A percentile compares a stretch with the other conserved stretches of the same genome.
These are phyloP conservation scores for Wallacemonas collosoma DNA, from an alignment of 208 protist genomes.

Conservation along the genomic window DNA sequence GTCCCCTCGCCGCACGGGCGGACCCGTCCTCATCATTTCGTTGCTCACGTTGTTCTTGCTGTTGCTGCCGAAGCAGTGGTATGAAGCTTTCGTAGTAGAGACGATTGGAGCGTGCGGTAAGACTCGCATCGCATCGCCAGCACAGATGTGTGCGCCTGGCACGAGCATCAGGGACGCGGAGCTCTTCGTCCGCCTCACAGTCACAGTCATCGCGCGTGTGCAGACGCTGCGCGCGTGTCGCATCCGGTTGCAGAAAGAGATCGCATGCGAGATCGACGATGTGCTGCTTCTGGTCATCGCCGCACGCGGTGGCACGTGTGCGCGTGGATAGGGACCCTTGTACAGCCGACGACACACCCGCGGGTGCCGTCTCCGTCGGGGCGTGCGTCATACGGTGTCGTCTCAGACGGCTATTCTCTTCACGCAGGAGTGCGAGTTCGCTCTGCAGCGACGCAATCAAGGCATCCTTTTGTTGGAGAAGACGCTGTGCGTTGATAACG, in stretches of 20 bases:
- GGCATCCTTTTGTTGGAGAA: conserved; percentile 3
- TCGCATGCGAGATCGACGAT: background rate
- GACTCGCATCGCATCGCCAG: conserved; percentile 11
- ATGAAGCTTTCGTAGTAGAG: background rate
- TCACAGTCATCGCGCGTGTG: too few species aligned
- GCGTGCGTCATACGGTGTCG: background rate
- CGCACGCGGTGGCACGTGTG: background rate
- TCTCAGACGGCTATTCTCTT: conserved; percentile 6
- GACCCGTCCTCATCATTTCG: background rate
- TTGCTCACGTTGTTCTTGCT: background rate
- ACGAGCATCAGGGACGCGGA: too few species aligned
- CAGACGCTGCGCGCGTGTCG: background rate
- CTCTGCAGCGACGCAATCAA: conserved; percentile 2
- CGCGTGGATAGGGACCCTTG: too few species aligned
- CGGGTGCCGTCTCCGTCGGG: too few species aligned
- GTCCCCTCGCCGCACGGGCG: background rate
- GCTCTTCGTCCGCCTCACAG: too few species aligned
- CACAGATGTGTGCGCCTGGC: background rate
- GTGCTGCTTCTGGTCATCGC: background rate
- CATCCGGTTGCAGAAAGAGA: background rate
- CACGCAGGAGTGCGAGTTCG: conserved; percentile 7
- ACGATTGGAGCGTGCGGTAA: background rate
- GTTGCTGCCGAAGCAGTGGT: background rate
- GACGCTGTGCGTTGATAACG: background rate
- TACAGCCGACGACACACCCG: too few species aligned